Base-by-base conservation (phyloP, 1,284 basidiomycete genomes). In the Ceratobasidium sp. region DNA sequence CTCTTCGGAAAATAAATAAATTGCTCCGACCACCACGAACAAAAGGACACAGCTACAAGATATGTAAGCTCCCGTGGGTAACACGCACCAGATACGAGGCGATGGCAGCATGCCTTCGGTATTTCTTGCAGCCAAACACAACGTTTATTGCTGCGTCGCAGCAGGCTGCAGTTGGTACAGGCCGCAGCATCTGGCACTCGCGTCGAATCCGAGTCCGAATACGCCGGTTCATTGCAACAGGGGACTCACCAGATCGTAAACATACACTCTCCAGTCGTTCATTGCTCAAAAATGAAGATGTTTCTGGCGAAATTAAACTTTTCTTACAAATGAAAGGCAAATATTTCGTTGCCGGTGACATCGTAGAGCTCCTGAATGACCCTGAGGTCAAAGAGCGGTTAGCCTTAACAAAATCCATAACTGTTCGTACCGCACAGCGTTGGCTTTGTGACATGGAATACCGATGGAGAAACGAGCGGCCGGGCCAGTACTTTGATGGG, bases 401-500 rank as follows among this genome's bases (percentile, higher is more conserved):
- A 2, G 55, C 56, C 9, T 15, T 79, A 3, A 40, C n/a, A 23
- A 58, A 76, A 33, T 5, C 44, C 20, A 78, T 80, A 13, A 77
- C 67, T n/a, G 1, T 72, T 0, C 63, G 56, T n/a, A 80, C 80
- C n/a, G 75, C 78, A 13, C 56, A 72, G 23, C 67, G 70, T 9
- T 80, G 76, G 73, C 46, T 80, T 3, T 42, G 18, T 2, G 33
- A 28, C 6, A 33, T 63, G 40, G 80, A 66, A 10, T 79, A 71
- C 56, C 58, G 51, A 0, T 76, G 76, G 75, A 44, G 66, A 15
- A 40, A n/a, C 15, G 78, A 79, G 60, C 56, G 53, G 23, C 79
- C 79, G 44, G 80, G 78, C 23, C 73, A 77, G 56, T 80, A 80
- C 39, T 44, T 67, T 28, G 80, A 80, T 63, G 80, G 80, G 3